Evolutionary conservation across 2,329 filamentous ascomycete genomes (phyloP), one percentile per base, ranked within the genome.

Genomic region (Colletotrichum nymphaeae): DNA sequence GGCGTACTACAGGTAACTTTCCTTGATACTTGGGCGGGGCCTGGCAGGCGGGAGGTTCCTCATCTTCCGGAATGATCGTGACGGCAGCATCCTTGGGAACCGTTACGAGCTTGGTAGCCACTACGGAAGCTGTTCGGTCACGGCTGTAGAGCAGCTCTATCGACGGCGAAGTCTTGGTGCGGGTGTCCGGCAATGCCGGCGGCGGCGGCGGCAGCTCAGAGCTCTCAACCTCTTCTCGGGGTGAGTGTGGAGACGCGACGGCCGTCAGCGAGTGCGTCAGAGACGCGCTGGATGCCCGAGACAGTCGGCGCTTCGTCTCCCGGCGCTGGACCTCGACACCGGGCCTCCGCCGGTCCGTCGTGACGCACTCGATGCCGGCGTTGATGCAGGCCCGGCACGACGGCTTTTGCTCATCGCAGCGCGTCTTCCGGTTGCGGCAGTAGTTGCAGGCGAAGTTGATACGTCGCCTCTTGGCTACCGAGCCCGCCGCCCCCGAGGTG

Each of bases 361-460:
- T 79, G 69, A 78, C 75, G 63, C 78, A 79, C 16, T 74, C 69
- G 57, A 79, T 77, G 49, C 76, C 74, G 6, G 78, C 75, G 49
- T 76, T 69, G 53, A 66, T 89, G 76, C 79, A 80, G 63, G 79
- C 79, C 19, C 75, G 63, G 70, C 79, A 80, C 62, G 77, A 78
- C 5, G 79, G 79, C 32, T 73, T 74, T 49, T 75, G 69, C n/a
- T 78, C 76, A 59, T 80, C 79, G 69, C 78, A 80, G 16, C 79
- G 77, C 16, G 79, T 79, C 72, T 80, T 80, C 66, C 79, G 76
- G 64, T 77, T 78, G 12, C 79, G 77, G 70, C 79, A 80, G 63
- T 77, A 75, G 55, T 78, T 78, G 63, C 77, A 78, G 14, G 77
- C 77, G 49, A 77, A 73, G 60, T 73, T 73, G 60, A 73, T 73